Evolutionary conservation across 108 stramenopile species (phyloP), one percentile per base, ranked within the genome.

Genomic region (Cyclotella sp.): DNA sequence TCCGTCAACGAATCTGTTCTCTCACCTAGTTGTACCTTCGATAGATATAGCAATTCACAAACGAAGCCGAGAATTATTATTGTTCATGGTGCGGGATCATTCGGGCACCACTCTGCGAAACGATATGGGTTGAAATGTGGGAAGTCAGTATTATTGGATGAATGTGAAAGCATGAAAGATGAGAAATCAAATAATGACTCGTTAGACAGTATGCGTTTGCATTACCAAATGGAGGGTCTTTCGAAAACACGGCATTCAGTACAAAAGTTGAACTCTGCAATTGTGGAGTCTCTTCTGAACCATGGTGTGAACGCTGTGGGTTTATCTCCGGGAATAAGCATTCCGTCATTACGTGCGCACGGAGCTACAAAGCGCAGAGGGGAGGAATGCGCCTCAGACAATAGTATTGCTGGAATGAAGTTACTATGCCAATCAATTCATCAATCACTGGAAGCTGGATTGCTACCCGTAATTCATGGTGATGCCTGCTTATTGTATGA

Each of bases 41-140:
- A 61, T 0, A 53, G 63, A 68, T 52, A 21, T 44, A 26, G 61
- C 26, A 26, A 66, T 81, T 55, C 46, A 44, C 7, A n/a, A 61
- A 1, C 43, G 26, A 84, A 55, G 26, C 52, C 41, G 16, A 29
- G 63, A 46, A 87, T 88, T 51, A 63, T 93, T 24, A 42, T 94
- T 8, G 75, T 94, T 19, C 93, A 94, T 69, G 93, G 93, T 12
- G 93, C 93, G 29, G 93, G 93, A 19, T 91, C 90, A 14, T 94
- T 91, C 82, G 93, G 93, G 11, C 93, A 94, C 75, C 80, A 82
- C 68, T 79, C 84, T 28, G 93, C 93, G 6, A 91, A 89, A 41
- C 77, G 88, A 41, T 89, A 89, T 64, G 87, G 87, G 7, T 61
- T 94, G 43, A 51, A 63, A 62, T 90, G 92, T 19, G 79, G 86